phyloP scores from a whole-genome alignment of 2,329 filamentous ascomycete species.

The Talaromyces sp. region DNA sequence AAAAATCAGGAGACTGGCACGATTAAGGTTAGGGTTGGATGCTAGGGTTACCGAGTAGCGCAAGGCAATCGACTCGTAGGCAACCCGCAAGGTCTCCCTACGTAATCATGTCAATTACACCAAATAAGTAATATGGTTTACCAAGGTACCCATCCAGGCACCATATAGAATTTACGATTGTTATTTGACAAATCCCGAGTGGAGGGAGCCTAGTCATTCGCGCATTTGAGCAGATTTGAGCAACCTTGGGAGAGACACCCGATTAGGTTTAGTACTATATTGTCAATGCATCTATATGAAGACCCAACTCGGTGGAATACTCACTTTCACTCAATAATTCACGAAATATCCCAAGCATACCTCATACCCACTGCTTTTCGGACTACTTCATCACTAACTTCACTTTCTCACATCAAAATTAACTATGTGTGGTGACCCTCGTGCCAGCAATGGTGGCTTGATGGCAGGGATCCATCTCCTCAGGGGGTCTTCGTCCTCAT shows the following conservation, averaged over 20 bases:
- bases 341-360: background rate
- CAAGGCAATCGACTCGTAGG: too few species aligned
- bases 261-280: background rate
- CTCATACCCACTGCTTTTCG: background rate
- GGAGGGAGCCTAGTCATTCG: constrained; percentile 1
- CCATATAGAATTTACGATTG: background rate
- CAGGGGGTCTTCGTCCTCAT: constrained; percentile 8
- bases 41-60: too few species aligned
- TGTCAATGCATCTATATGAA: background rate
- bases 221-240: constrained; percentile 21
- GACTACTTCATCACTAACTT: background rate
- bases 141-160: background rate
- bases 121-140: background rate
- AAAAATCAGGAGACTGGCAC: too few species aligned
- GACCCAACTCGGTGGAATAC: background rate
- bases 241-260: constrained; percentile 16
- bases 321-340: background rate
- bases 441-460: constrained; percentile 38
- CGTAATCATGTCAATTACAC: too few species aligned
- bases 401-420: background rate
- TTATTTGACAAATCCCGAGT: background rate
- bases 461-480: constrained; percentile 31
- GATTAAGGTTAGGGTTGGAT: too few species aligned
- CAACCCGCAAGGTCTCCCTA: too few species aligned
- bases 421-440: constrained; percentile 48